Conservation (phyloP, 2,329 filamentous ascomycete species). For the Xylariomycetidae sp. region DNA sequence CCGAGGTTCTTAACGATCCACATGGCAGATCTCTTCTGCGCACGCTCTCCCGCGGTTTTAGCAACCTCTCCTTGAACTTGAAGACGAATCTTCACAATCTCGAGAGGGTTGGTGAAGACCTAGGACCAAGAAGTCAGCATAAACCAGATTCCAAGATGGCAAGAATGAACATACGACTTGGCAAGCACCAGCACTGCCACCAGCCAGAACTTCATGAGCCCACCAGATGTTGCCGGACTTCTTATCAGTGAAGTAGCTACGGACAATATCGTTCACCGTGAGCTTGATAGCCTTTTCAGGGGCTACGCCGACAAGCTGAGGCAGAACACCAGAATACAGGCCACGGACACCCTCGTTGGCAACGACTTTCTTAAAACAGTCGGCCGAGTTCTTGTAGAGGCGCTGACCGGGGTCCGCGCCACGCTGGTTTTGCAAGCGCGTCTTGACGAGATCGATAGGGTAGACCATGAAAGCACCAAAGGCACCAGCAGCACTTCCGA, state of each 20-base stretch:
- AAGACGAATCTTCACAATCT: conserved; percentile 98
- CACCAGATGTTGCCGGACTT: conserved; percentile 68
- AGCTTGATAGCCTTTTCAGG: conserved; percentile 99
- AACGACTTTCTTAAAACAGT: conserved; percentile 91
- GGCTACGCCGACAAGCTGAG: conserved; percentile 95
- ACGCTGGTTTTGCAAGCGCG: conserved; percentile 95
- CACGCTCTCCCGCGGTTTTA: conserved; percentile 76
- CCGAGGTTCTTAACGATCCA: conserved; percentile 97
- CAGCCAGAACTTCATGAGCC: conserved; percentile 74
- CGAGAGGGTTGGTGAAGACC: conserved; percentile 96
- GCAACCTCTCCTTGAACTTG: conserved; percentile 96
- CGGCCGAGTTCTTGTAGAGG: conserved; percentile 94
- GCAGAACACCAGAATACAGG: conserved; percentile 89
- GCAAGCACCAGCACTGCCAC: conserved; percentile 84
- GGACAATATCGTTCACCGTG: conserved; percentile 92
- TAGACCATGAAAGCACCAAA: conserved; percentile 99
- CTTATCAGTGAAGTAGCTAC: conserved; percentile 68
- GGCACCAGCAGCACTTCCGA: conserved; percentile 87
- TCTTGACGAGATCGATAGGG: conserved; percentile 98
- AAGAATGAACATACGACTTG: too few relatives aligned
- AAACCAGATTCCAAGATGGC: too few relatives aligned
- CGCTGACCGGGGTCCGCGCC: conserved; percentile 75
- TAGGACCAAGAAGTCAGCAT: too few relatives aligned
- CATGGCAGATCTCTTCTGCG: conserved; percentile 85
- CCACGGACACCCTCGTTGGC: conserved; percentile 87